A percentile compares a stretch with the other conserved stretches of the same genome.
phyloP scores from a whole-genome alignment of 768 basidiomycete species.

The Boletus reticuloceps region DNA sequence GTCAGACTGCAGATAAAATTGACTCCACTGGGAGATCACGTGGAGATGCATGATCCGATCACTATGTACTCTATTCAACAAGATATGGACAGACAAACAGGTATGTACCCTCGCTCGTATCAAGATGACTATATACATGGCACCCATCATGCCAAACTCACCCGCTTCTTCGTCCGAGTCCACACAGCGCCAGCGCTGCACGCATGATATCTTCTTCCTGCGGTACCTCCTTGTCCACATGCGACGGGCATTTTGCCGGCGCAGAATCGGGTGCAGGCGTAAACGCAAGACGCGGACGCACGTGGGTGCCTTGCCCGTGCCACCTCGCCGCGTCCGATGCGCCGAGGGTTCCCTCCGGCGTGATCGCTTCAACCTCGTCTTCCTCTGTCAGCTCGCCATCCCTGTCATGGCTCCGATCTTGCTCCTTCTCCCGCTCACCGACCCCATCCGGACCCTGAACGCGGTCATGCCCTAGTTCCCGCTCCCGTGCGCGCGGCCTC shows the following conservation, averaged over 20 bases:
- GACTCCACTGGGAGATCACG: too few relatives aligned
- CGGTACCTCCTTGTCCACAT: constrained; percentile 13
- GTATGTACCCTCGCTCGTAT: too few relatives aligned
- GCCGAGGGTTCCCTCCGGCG: constrained; percentile 53
- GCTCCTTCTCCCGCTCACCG: neutral
- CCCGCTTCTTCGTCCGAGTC: constrained; percentile 36
- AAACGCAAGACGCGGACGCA: neutral
- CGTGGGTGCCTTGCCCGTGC: constrained; percentile 22
- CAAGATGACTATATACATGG: too few relatives aligned
- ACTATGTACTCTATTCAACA: too few relatives aligned
- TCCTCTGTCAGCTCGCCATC: constrained; percentile 46
- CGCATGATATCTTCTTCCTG: constrained; percentile 69
- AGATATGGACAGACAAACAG: too few relatives aligned
- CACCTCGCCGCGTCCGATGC: constrained; percentile 41
- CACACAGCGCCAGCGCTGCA: constrained; percentile 66
- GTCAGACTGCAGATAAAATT: too few relatives aligned
- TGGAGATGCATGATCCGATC: too few relatives aligned
- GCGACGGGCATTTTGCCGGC: neutral
- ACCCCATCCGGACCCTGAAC: neutral
- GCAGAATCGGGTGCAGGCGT: neutral
- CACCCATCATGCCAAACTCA: constrained; percentile 1
- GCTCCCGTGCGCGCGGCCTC: constrained; percentile 1
- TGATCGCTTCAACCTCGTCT: constrained; percentile 63
- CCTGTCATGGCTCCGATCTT: neutral
- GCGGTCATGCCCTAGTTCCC: constrained; percentile 6